Base-by-base conservation (phyloP, 1,284 basidiomycete species). In the Termitomyces sp. region DNA sequence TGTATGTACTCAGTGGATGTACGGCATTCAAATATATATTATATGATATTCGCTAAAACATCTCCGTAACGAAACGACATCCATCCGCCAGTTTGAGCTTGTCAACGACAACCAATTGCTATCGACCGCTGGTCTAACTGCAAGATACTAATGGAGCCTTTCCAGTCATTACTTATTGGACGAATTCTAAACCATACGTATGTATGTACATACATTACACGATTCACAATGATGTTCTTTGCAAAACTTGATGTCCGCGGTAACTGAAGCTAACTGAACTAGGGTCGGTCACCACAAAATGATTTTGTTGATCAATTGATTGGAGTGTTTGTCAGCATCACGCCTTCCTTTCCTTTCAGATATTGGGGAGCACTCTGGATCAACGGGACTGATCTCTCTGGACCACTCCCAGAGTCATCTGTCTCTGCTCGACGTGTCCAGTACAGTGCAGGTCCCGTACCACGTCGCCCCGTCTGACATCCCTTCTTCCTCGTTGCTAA, bases 301-400 rank as follows among this genome's bases (percentile, higher is more conserved):
- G 33, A 39, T 2, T 11, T 2, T 6, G 26, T 52, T 50, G 52
- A 51, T 50, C n/a, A 40, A 46, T 47, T 44, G 50, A 53, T 47
- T 35, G 26, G 44, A 14, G 45, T n/a, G 46, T 61, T 58, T 51
- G 56, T 61, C 58, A 61, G 58, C 60, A 58, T 61, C 54, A 57
- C 41, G 49, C 55, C 43, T 48, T 48, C 53, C 24, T n/a, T 38
- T 19, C 46, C n/a, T 56, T 55, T 52, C 31, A 49, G 51, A 47
- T 55, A 54, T 55, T 58, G 57, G 38, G 45, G 40, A 34, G 13
- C 4, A 30, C 19, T 28, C n/a, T 10, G 42, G 54, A 52, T 50
- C 48, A 56, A 41, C 50, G 14, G 47, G 46, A 51, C 52, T 54
- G 57, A 53, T 59, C 53, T 55, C 49, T 52, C 49, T 57, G 51